phyloP scores from a whole-genome alignment of 2,329 filamentous ascomycete genomes.

The Pleomassaria siparia region DNA sequence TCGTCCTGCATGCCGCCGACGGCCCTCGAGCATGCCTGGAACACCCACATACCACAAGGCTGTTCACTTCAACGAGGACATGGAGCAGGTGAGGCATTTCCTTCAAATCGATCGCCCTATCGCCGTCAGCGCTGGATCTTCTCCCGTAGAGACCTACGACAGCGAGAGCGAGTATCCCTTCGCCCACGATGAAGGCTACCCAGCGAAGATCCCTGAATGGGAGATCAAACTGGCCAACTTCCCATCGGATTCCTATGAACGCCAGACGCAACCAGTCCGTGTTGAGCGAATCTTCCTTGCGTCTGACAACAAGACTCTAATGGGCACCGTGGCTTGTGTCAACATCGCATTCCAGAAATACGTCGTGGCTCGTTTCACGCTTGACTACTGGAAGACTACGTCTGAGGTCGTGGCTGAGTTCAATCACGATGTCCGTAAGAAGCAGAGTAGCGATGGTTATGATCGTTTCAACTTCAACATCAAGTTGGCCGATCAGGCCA shows the following conservation, averaged over 20 bases:
- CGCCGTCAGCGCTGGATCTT: conserved; percentile 93
- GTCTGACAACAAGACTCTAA: conserved; percentile 78
- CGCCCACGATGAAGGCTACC: conserved; percentile 53
- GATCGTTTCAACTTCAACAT: conserved; percentile 95
- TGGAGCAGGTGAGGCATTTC: conserved; percentile 96
- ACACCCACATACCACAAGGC: conserved; percentile 95
- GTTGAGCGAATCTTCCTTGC: conserved; percentile 88
- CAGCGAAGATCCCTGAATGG: conserved; percentile 67
- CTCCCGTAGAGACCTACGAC: conserved; percentile 84
- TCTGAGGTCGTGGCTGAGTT: conserved; percentile 93
- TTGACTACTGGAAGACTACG: conserved; percentile 98
- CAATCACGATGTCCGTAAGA: conserved; percentile 72
- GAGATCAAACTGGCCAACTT: conserved; percentile 86
- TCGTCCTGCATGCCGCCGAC: conserved; percentile 72
- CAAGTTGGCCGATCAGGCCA: conserved; percentile 85
- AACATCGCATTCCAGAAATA: conserved; percentile 89
- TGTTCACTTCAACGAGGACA: conserved; percentile 96
- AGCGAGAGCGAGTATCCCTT: conserved; percentile 92
- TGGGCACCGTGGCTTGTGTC: conserved; percentile 80
- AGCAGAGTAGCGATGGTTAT: conserved; percentile 65
- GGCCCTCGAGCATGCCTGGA: conserved; percentile 95
- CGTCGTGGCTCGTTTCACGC: conserved; percentile 89
- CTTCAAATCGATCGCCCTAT: conserved; percentile 89
- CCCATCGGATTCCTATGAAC: conserved; percentile 60
- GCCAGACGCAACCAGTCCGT: conserved; percentile 68